Base-by-base conservation (phyloP, 2,329 filamentous ascomycete genomes). In the Claviceps sp. region DNA sequence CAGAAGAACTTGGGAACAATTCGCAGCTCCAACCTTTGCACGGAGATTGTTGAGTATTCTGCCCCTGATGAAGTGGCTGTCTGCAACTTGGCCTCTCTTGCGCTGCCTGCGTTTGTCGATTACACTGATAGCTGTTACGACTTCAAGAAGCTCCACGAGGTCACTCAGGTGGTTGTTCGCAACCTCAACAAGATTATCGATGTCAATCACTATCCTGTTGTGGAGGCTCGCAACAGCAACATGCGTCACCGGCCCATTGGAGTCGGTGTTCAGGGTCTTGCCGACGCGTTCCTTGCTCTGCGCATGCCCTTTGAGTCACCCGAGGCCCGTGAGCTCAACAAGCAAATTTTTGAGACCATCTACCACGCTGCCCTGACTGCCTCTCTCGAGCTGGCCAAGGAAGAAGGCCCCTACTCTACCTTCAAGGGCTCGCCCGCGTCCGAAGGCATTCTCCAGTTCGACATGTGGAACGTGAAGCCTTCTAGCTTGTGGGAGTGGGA, bases 1-100 rank as follows among this genome's bases (percentile, higher is more conserved):
- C 93, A 98, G 76, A 97, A 98, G 85, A 98, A 98, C 73, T 79
- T 98, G 36, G 93, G 93, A 59, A 96, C 90, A 56, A 98, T 98
- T 63, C 89, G 89, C 70, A 96, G 89, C 78, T 98, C 93, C 65
- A 98, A 98, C 71, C 78, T 98, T 48, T 98, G 93, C 82, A 97
- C 91, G 49, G 93, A 98, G 72, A 98, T 98, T 62, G 81, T 98
- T 58, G 93, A 98, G 75, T 98, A 96, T 77, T 94, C 78, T 58
- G 89, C 93, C 38, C 91, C 93, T 38, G 93, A 98, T 70, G 93
- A 98, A 79, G 93, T 98, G 49, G 93, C 93, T 60, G 93, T 97
- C 54, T 98, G 93, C 78, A 98, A 98, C 74, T 74, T 98, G 69
- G 93, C 93, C 40, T 98, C 93, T 4, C 77, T 98, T 57, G 89